Evolutionary conservation across 768 basidiomycete genomes (phyloP).

Genomic region (Leccinellum albellum): DNA sequence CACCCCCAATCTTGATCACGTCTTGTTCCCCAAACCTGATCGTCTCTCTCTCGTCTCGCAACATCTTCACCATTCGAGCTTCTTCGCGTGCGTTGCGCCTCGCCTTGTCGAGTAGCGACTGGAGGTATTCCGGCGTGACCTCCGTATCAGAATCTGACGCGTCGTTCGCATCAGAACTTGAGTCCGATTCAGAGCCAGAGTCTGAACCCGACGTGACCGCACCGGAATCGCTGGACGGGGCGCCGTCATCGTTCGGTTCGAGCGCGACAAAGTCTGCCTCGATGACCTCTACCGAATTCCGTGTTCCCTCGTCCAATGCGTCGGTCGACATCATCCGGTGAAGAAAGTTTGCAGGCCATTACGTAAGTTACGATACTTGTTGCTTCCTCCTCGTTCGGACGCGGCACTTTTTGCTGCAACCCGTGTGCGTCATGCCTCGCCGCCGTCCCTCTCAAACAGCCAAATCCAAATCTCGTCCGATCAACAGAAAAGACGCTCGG

Average conservation of each 20-base stretch:
- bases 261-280: constrained; percentile 1
- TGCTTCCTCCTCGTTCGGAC: not conserved
- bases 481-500: constrained; percentile 49
- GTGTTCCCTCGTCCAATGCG: constrained; percentile 5
- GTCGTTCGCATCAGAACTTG: constrained; percentile 33
- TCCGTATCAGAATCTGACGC: constrained; percentile 35
- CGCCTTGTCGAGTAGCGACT: constrained; percentile 62
- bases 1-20: constrained; percentile 47
- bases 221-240: not conserved
- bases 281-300: not conserved
- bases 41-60: constrained; percentile 22
- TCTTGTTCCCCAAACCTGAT: constrained; percentile 45
- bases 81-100: constrained; percentile 45
- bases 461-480: constrained; percentile 41
- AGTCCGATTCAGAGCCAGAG: constrained; percentile 26
- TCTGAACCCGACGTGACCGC: not conserved
- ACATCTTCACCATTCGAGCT: constrained; percentile 19
- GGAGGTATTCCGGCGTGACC: constrained; percentile 56
- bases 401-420: too few relatives aligned
- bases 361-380: constrained; percentile 13
- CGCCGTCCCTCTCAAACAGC: constrained; percentile 36
- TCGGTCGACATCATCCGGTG: constrained; percentile 2
- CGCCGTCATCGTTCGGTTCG: not conserved
- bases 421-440: constrained; percentile 39
- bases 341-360: not conserved